phyloP scores from a whole-genome alignment of 2,329 filamentous ascomycete species.

The Stachybotrys chartarum region DNA sequence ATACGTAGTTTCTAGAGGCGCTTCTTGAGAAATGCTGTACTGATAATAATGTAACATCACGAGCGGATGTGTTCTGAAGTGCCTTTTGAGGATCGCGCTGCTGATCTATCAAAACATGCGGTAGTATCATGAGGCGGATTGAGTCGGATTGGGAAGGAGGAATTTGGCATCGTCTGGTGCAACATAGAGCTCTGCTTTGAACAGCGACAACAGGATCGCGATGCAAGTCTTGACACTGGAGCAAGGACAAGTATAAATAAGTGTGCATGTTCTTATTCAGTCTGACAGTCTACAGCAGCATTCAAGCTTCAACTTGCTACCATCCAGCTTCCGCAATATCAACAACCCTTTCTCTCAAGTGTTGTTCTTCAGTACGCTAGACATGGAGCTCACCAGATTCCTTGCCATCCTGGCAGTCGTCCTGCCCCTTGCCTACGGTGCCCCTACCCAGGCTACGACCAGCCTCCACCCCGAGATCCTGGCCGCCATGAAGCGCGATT shows the following conservation, averaged over 20 bases:
- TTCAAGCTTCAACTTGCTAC: background rate
- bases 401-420: constrained; percentile 2
- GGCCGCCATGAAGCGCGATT: constrained; percentile 5
- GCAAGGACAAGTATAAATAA: background rate
- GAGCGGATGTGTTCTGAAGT: background rate
- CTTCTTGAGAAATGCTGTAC: too few relatives aligned
- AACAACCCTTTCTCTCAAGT: background rate
- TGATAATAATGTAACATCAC: background rate
- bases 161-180: background rate
- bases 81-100: background rate
- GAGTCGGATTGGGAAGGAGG: background rate
- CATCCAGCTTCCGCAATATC: background rate
- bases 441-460: background rate
- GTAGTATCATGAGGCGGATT: background rate
- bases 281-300: background rate
- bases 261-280: background rate
- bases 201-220: background rate
- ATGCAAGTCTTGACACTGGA: background rate
- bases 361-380: background rate
- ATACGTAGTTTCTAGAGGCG: too few relatives aligned
- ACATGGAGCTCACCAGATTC: constrained; percentile 5
- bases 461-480: constrained; percentile 3
- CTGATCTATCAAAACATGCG: background rate
- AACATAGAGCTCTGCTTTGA: background rate
- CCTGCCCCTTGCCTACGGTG: constrained; percentile 4